Percentiles rank a stretch among this genome's conserved stretches.
phyloP scores from a whole-genome alignment of 2,329 filamentous ascomycete genomes.

The Metarhizium robertsii region DNA sequence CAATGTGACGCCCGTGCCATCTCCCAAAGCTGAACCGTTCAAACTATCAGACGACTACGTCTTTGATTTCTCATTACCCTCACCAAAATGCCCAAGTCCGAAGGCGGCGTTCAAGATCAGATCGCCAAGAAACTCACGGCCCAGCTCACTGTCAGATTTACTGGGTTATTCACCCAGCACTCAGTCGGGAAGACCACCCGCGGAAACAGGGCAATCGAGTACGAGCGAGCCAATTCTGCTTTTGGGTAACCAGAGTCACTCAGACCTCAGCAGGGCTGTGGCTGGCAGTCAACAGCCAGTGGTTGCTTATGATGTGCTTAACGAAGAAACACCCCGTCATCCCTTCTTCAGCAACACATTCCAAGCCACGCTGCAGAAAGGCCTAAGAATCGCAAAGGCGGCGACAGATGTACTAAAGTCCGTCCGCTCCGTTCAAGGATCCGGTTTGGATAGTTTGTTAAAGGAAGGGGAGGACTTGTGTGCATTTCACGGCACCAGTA shows the following conservation, averaged over 20 bases:
- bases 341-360: not conserved
- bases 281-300: not conserved
- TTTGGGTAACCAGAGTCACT: not conserved
- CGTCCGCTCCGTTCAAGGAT: not conserved
- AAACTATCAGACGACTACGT: not conserved
- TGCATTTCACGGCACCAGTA: conserved; percentile 2
- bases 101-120: not conserved
- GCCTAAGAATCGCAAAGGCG: not conserved
- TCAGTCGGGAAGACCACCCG: not conserved
- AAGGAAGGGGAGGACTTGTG: conserved; percentile 2
- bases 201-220: not conserved
- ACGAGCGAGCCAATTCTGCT: not conserved
- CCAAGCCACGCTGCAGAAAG: not conserved
- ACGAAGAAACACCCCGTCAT: not conserved
- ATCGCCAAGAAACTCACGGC: not conserved
- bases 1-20: not conserved
- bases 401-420: not conserved
- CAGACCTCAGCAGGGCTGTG: not conserved
- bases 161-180: not conserved
- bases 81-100: not conserved
- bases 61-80: not conserved
- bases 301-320: not conserved
- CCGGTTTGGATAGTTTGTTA: not conserved
- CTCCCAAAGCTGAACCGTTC: not conserved
- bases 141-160: not conserved